Evolutionary conservation across 208 protist genomes (phyloP), one percentile per base, ranked within the genome.

Genomic region (Acanthamoeba triangularis): DNA sequence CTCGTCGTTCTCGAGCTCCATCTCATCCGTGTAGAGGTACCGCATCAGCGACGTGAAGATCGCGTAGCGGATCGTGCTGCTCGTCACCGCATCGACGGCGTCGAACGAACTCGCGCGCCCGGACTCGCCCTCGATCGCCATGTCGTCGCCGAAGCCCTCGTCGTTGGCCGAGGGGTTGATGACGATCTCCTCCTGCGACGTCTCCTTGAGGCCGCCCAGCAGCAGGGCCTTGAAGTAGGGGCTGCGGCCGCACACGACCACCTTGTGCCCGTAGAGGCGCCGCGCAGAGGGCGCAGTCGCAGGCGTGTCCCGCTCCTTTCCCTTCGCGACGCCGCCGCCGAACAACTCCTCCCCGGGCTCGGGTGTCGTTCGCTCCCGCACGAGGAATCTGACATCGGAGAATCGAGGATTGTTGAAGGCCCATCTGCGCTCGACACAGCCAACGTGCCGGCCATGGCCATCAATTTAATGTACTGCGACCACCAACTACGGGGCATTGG

Each of bases 201-300:
- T 85, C 52, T 94, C 90, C 90, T 94, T 94, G 25, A 94, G 72
- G 20, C 72, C 65, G 65, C 90, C 90, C 67, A 94, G 72, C 18
- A 94, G 90, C 44, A 94, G 25, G 49, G 90, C 90, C 47, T 84
- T 94, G 52, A 94, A 94, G 72, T 94, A 94, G 7, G 90, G 90
- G 33, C 90, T 94, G 28, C 65, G 65, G 4, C 47, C 90, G 72
- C 90, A 94, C 35, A 94, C 56, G 47, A 94, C 47, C 8, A 84
- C 90, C 90, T 94, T 94, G 54, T 94, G 90, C 3, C 90, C 90
- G 37, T 94, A 49, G 23, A 94, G 41, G 4, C 87, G 63, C 44
- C 25, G 33, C 11, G 5, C 47, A 35, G 37, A 1, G 3, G 16
- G 37, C 37, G 33, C 28, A 11, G 16, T 25, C 35, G 28, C 18